Base-by-base conservation (phyloP, 352 stramenopile genomes). In the Phytopythium oedochilum region DNA sequence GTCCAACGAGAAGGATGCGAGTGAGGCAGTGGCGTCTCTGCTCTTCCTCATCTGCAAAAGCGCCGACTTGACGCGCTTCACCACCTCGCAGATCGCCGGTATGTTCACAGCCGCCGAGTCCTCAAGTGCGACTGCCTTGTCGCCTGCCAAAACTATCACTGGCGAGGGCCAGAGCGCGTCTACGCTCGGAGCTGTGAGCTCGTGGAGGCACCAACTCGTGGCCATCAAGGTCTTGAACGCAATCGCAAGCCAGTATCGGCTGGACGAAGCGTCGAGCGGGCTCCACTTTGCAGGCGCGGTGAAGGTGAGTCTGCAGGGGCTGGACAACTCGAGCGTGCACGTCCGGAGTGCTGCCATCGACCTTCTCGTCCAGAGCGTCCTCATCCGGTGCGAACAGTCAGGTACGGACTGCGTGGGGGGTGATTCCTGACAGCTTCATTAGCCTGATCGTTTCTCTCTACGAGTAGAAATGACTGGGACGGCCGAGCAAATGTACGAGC, bases 31-130 rank as follows among this genome's bases (percentile, higher is more conserved):
- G 1, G 71, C 78, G 1, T 88, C 77, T 23, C 55, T 94, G 22
- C 63, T 94, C 0, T 94, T 89, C 39, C 63, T 94, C 43, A 86
- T 91, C 38, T 92, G 79, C 66, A 94, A 94, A 57, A 94, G 83
- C 36, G 54, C 59, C 12, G 77, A 92, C 17, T 73, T 89, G 39
- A 90, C 81, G 15, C 61, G 63, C 12, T 81, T 76, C 39, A 60
- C 92, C 36, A 86, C 79, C 1, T 25, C 45, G 0, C 75, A 86
- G 34, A 90, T 92, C 29, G 68, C 63, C 0, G 54, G 68, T 9
- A 83, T 89, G 62, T 45, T 68, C 22, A 59, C 66, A 9, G 61
- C 55, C 5, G 42, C 42, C 6, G 29, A 26, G 12, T 22, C 64
- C n/a, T 6, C 15, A 14, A 5, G 23, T 18, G 45, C 55, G 9